phyloP scores from a whole-genome alignment of 306 rosid genomes.

The Ochetophila trinervis region DNA sequence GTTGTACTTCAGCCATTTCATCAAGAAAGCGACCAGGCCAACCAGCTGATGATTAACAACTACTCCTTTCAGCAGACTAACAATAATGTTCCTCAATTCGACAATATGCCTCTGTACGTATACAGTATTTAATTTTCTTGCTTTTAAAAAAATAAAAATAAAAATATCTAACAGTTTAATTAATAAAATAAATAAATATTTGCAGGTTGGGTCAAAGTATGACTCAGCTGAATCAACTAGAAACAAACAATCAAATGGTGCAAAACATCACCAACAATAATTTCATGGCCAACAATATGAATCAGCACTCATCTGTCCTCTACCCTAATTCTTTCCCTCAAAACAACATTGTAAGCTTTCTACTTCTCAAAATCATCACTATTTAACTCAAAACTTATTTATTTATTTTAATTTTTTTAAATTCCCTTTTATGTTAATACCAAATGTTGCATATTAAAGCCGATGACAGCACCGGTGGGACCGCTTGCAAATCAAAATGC shows the following conservation, averaged over 20 bases:
- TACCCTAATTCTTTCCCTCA: constrained; percentile 7
- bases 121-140: too few species aligned
- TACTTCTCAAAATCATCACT: too few species aligned
- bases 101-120: constrained; percentile 9
- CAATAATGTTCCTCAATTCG: not conserved
- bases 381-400: too few species aligned
- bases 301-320: not conserved
- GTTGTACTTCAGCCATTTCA: not conserved
- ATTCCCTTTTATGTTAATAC: too few species aligned
- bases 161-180: too few species aligned
- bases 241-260: not conserved
- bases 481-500: constrained; percentile 2
- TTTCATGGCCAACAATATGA: not conserved
- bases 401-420: too few species aligned
- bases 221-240: not conserved
- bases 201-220: too few species aligned
- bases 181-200: too few species aligned
- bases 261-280: constrained; percentile 1
- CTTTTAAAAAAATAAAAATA: too few species aligned
- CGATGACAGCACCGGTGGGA: constrained; percentile 7
- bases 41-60: too few species aligned
- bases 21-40: too few species aligned
- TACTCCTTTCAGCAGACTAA: too few species aligned
- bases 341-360: not conserved
- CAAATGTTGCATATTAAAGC: not conserved